phyloP scores from a whole-genome alignment of 129 eudicot species.

The Escallonia herrerae region DNA sequence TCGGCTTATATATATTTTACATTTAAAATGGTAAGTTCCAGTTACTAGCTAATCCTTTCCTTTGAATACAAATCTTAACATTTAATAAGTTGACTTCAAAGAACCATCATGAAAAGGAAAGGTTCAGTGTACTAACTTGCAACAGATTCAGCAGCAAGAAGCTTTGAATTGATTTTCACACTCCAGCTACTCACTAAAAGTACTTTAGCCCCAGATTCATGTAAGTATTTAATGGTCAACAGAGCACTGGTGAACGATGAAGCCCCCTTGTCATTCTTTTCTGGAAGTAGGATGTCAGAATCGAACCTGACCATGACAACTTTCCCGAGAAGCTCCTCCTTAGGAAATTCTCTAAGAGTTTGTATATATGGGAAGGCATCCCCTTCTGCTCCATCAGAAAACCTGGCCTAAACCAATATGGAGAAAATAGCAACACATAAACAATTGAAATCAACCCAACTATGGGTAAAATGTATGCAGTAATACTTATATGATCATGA shows the following conservation, averaged over 20 bases:
- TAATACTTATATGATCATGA: not conserved
- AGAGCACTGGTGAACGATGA: constrained; percentile 20
- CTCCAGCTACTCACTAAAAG: constrained; percentile 61
- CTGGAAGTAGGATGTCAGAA: constrained; percentile 34
- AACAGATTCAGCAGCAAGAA: constrained; percentile 38
- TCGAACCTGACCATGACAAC: constrained; percentile 77
- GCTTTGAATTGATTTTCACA: constrained; percentile 26
- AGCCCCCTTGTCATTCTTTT: constrained; percentile 31
- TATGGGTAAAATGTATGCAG: not conserved
- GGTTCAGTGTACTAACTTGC: constrained; percentile 34
- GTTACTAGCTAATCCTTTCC: too few relatives aligned
- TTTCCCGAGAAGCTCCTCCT: constrained; percentile 46
- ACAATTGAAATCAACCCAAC: not conserved
- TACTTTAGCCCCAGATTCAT: constrained; percentile 60
- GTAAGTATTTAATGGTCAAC: constrained; percentile 48
- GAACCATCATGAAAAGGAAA: not conserved
- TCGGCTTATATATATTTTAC: too few relatives aligned
- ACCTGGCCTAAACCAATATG: constrained; percentile 29
- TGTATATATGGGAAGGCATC: constrained; percentile 50
- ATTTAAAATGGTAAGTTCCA: too few relatives aligned
- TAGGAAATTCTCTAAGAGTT: constrained; percentile 49
- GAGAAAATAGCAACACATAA: not conserved
- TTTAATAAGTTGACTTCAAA: not conserved
- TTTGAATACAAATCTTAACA: too few relatives aligned
- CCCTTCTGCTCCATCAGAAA: constrained; percentile 21